Conservation (phyloP, 345 rosid species). For the Eucalyptus tenuipes region DNA sequence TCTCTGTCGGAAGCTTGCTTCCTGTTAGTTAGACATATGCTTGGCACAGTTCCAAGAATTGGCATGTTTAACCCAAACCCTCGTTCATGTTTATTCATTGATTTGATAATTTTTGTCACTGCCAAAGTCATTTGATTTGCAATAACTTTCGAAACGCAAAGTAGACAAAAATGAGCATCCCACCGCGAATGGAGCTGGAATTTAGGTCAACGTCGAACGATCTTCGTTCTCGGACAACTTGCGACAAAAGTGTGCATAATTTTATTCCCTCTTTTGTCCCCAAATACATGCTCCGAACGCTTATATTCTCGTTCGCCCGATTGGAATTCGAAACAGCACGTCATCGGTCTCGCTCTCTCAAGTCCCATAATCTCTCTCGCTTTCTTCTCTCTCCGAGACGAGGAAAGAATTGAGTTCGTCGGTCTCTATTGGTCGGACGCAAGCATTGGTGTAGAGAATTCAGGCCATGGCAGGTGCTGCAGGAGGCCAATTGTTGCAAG, state of each 20-base stretch:
- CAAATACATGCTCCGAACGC: background rate
- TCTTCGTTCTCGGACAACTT: background rate
- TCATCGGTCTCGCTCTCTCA: background rate
- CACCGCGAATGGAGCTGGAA: background rate
- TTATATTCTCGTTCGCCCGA: background rate
- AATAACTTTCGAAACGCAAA: background rate
- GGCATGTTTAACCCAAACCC: no score
- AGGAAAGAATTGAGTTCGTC: background rate
- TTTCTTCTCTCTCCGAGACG: background rate
- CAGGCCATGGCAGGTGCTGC: constrained; percentile 16
- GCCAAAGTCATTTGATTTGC: background rate
- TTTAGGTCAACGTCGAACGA: background rate
- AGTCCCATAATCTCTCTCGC: background rate
- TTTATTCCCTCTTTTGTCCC: background rate
- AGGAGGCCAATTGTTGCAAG: constrained; percentile 18
- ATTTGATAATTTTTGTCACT: background rate
- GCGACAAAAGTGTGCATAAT: background rate
- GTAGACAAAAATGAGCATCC: background rate
- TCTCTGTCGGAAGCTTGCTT: no score
- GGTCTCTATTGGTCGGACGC: background rate
- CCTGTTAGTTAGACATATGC: fast-evolving
- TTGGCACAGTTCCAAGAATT: fast-evolving
- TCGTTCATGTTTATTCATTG: background rate
- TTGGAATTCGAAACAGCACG: background rate
- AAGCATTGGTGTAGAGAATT: background rate